Conservation (phyloP, 345 rosid genomes). For the Eucalyptus leucophloia region DNA sequence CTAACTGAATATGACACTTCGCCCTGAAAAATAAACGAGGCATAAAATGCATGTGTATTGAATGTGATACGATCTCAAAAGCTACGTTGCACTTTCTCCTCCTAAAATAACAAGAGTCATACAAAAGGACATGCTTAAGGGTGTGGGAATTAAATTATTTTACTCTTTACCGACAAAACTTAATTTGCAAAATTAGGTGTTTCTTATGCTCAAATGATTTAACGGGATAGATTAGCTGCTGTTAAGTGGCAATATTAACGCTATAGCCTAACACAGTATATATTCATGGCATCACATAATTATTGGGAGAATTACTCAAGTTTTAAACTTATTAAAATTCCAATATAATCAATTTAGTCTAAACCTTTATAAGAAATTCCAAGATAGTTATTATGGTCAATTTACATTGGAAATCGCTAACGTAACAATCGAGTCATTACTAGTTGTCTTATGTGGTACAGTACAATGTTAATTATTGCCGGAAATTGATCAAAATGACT, state of each 20-base stretch:
- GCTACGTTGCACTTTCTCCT: not conserved
- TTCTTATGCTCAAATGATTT: not conserved
- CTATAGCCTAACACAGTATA: not conserved
- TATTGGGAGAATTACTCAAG: too few relatives aligned
- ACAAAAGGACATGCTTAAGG: not conserved
- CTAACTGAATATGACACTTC: not conserved
- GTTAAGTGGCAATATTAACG: not conserved
- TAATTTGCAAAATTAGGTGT: too few relatives aligned
- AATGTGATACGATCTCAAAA: not conserved
- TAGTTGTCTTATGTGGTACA: rapidly evolving
- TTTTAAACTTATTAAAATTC: too few relatives aligned
- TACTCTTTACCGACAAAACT: not conserved
- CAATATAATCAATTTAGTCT: too few relatives aligned
- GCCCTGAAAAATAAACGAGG: not conserved
- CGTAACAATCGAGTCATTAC: rapidly evolving
- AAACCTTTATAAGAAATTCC: too few relatives aligned
- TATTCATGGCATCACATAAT: not conserved
- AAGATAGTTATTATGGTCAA: rapidly evolving
- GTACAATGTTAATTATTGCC: rapidly evolving
- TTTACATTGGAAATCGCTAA: too few relatives aligned
- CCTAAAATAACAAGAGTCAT: not conserved
- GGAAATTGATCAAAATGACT: not conserved
- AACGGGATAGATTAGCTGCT: not conserved
- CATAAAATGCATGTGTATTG: not conserved
- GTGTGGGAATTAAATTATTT: not conserved